Conservation (phyloP, 2,329 filamentous ascomycete species). For the Diaporthe velutina region DNA sequence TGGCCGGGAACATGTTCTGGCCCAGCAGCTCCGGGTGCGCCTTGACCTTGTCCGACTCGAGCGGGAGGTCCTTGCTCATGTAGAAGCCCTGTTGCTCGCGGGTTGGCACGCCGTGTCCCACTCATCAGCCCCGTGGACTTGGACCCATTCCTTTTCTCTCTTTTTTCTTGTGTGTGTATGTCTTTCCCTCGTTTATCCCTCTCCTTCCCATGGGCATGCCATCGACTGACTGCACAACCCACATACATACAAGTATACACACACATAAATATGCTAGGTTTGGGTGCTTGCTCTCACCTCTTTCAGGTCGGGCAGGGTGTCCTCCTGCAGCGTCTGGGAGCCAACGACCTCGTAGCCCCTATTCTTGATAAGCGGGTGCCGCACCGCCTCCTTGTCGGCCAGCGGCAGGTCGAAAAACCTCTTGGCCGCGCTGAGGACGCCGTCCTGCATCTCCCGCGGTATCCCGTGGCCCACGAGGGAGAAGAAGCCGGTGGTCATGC, state of each 20-base stretch:
- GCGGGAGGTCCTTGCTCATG: conserved; percentile 54
- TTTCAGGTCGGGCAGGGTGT: conserved; percentile 60
- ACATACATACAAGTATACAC: background rate
- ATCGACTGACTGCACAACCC: background rate
- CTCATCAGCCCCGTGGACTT: background rate
- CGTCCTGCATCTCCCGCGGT: conserved; percentile 42
- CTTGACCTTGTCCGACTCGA: conserved; percentile 44
- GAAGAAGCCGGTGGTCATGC: conserved; percentile 49
- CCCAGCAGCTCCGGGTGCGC: conserved; percentile 56
- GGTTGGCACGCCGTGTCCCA: background rate
- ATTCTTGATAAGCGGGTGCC: conserved; percentile 47
- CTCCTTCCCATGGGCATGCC: background rate
- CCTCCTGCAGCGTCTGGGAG: conserved; percentile 59
- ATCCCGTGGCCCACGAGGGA: conserved; percentile 47
- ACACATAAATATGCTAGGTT: background rate
- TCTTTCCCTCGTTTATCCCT: background rate
- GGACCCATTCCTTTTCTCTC: background rate
- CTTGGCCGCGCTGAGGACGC: conserved; percentile 48
- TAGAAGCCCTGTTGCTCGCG: conserved; percentile 50
- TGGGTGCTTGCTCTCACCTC: conserved; percentile 46
- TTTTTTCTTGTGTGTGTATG: too few relatives aligned
- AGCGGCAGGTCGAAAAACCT: conserved; percentile 62
- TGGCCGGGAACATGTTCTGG: conserved; percentile 53
- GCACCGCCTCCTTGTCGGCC: conserved; percentile 55
- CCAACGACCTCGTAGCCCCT: conserved; percentile 64